Percentiles rank a stretch among this genome's conserved stretches.
phyloP scores from a whole-genome alignment of 1,284 basidiomycete genomes.

The Fomitiporia mediterranea region DNA sequence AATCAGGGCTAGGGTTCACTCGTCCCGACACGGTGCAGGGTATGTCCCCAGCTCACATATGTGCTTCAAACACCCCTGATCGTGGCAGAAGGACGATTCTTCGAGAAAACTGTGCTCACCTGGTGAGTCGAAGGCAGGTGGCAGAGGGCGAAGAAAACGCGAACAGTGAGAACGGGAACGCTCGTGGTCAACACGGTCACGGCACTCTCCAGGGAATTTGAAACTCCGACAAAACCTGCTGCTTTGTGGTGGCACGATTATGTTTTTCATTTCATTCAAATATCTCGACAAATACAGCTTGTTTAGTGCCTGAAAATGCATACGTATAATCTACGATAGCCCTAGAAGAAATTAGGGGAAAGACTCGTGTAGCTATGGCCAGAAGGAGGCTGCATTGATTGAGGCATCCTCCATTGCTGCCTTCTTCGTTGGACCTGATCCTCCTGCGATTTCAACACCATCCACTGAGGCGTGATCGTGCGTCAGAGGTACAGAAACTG shows the following conservation, averaged over 20 bases:
- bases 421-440: not conserved
- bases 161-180: too few species aligned
- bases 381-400: not conserved
- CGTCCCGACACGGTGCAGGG: too few species aligned
- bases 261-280: not conserved
- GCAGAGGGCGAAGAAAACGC: too few species aligned
- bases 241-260: conserved; percentile 6
- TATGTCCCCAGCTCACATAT: too few species aligned
- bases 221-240: conserved; percentile 4
- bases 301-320: not conserved
- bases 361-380: conserved; percentile 1
- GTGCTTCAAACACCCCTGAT: too few species aligned
- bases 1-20: too few species aligned
- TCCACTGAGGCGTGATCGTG: not conserved
- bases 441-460: not conserved
- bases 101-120: too few species aligned
- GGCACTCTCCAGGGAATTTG: too few species aligned
- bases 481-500: not conserved
- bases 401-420: not conserved
- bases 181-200: too few species aligned
- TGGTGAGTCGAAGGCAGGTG: too few species aligned
- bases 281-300: not conserved
- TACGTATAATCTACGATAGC: not conserved
- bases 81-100: too few species aligned
- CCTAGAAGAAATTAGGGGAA: not conserved